These are phyloP conservation scores for Neurospora sp. DNA, from an alignment of 495 filamentous ascomycete species.

Conservation along the genomic window DNA sequence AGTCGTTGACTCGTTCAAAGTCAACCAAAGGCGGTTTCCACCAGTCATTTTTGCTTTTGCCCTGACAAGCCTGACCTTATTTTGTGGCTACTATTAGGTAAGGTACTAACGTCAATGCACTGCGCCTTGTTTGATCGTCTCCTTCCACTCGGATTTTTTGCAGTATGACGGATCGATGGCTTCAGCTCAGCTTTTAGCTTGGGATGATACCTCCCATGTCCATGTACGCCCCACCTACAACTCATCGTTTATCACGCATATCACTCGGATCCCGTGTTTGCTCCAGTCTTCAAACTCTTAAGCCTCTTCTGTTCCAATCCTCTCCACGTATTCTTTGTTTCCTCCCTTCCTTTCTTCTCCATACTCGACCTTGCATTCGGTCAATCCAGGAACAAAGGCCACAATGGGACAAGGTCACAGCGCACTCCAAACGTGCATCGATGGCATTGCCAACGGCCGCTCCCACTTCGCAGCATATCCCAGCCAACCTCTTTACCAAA, in stretches of 20 bases:
- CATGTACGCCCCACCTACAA: not conserved
- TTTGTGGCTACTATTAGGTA: not conserved
- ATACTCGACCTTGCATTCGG: not conserved
- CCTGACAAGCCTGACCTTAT: not conserved
- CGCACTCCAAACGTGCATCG: slow-evolving; percentile 29
- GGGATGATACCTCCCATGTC: not conserved
- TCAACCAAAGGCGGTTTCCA: not conserved
- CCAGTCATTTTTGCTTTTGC: not conserved
- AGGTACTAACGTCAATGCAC: not conserved
- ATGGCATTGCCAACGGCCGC: slow-evolving; percentile 30
- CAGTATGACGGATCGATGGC: not conserved
- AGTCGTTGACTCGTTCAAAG: not conserved
- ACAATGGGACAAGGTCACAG: slow-evolving; percentile 21
- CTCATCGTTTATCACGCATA: not conserved
- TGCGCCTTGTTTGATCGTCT: not conserved
- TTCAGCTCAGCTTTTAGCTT: not conserved
- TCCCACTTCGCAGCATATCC: slow-evolving; percentile 32
- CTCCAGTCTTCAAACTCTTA: not conserved
- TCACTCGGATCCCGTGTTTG: not conserved
- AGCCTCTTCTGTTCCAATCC: not conserved
- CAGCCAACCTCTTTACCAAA: slow-evolving; percentile 27
- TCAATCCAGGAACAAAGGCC: not conserved
- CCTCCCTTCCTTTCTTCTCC: not conserved
- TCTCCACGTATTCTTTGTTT: not conserved
- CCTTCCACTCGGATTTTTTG: not conserved